A percentile compares a stretch with the other conserved stretches of the same genome.
Conservation (phyloP, 441 rosid genomes). For the Gossypium trilobum region DNA sequence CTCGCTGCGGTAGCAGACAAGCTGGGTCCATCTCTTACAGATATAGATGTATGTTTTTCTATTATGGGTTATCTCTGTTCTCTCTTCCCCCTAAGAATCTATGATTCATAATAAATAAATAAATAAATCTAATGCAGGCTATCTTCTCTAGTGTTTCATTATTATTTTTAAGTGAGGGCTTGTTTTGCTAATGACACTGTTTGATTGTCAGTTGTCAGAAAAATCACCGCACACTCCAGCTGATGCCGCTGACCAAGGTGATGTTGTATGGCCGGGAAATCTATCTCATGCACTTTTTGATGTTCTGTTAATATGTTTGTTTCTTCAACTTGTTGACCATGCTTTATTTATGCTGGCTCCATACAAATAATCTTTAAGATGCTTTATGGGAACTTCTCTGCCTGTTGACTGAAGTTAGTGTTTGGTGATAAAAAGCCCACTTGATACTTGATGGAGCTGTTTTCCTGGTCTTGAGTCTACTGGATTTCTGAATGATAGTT, state of each 20-base stretch:
- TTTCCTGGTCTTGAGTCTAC: neutral
- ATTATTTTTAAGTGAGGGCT: constrained; percentile 4
- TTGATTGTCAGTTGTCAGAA: constrained; percentile 58
- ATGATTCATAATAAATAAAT: neutral
- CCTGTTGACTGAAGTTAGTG: neutral
- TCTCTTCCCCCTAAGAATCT: neutral
- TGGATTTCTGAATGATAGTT: neutral
- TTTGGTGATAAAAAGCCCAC: neutral
- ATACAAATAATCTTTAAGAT: neutral
- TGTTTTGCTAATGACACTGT: constrained; percentile 25
- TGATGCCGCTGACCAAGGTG: constrained; percentile 93
- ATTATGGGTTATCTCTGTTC: constrained; percentile 1
- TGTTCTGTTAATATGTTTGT: constrained; percentile 40
- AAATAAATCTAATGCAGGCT: neutral
- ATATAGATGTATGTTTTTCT: constrained; percentile 58
- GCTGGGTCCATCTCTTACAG: constrained; percentile 80
- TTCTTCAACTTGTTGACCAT: constrained; percentile 24
- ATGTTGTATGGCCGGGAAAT: constrained; percentile 49
- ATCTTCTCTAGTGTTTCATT: neutral
- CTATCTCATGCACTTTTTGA: constrained; percentile 45
- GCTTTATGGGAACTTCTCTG: constrained; percentile 4
- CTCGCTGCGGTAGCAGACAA: constrained; percentile 87
- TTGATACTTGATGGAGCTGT: constrained; percentile 2
- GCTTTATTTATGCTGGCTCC: constrained; percentile 3
- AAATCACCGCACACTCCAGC: constrained; percentile 49